These are phyloP conservation scores for Murraya koenigii DNA, from an alignment of 345 rosid species.

Conservation along the genomic window DNA sequence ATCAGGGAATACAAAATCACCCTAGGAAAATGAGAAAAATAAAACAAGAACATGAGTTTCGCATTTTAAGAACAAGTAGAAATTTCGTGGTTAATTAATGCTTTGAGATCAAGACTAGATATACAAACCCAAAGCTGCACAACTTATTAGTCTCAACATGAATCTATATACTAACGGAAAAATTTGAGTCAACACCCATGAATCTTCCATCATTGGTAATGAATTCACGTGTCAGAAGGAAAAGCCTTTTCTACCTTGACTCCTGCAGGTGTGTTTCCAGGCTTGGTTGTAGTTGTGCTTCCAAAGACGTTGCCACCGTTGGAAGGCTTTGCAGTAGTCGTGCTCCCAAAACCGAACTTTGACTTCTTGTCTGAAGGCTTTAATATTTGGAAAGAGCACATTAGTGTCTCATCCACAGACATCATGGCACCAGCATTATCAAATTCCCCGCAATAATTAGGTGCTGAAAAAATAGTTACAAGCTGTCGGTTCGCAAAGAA, in stretches of 20 bases:
- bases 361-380: slow-evolving; percentile 65
- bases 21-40: background rate
- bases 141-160: background rate
- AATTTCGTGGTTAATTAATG: background rate
- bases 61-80: background rate
- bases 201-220: background rate
- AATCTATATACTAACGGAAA: background rate
- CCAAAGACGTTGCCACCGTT: slow-evolving; percentile 33
- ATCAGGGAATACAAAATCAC: background rate
- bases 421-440: slow-evolving; percentile 78
- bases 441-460: slow-evolving; percentile 88
- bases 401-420: slow-evolving; percentile 65
- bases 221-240: background rate
- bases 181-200: background rate
- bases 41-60: background rate
- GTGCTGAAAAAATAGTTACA: slow-evolving; percentile 84
- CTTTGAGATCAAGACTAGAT: background rate
- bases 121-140: background rate
- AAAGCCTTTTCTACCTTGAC: slow-evolving; percentile 42
- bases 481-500: slow-evolving; percentile 84
- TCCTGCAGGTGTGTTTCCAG: slow-evolving; percentile 47
- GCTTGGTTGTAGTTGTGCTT: slow-evolving; percentile 40
- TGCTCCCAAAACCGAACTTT: slow-evolving; percentile 43
- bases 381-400: slow-evolving; percentile 83
- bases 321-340: slow-evolving; percentile 40